Conservation (phyloP, 2,329 filamentous ascomycete species). For the Alternaria sp. region DNA sequence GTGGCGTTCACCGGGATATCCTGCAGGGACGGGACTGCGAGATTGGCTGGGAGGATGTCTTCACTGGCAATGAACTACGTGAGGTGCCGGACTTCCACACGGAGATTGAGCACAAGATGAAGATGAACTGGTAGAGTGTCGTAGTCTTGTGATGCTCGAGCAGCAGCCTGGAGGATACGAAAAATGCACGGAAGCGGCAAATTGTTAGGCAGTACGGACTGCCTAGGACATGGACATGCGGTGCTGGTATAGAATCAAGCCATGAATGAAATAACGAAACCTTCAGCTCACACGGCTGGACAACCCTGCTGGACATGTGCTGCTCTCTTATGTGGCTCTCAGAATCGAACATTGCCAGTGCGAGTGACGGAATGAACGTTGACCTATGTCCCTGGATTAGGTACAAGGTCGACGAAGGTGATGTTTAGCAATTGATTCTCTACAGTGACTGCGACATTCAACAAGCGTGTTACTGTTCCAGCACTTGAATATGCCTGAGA, state of each 20-base stretch:
- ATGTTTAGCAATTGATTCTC: neutral
- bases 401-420: neutral
- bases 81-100: slow-evolving; percentile 79
- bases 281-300: neutral
- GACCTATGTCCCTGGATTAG: neutral
- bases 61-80: slow-evolving; percentile 75
- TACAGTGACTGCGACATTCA: neutral
- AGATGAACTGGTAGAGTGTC: slow-evolving; percentile 68
- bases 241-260: neutral
- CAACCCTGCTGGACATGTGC: neutral
- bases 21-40: slow-evolving; percentile 78
- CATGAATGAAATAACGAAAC: slow-evolving; percentile 3
- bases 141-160: neutral
- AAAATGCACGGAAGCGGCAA: neutral
- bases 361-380: neutral
- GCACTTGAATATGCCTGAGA: neutral
- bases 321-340: neutral
- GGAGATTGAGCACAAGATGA: slow-evolving; percentile 92
- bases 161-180: neutral
- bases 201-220: neutral
- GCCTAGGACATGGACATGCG: neutral
- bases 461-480: neutral
- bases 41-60: slow-evolving; percentile 94
- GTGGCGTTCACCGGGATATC: slow-evolving; percentile 87
- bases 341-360: neutral